These are phyloP conservation scores for Phytophthora palmivora DNA, from an alignment of 352 stramenopile genomes.

Conservation along the genomic window DNA sequence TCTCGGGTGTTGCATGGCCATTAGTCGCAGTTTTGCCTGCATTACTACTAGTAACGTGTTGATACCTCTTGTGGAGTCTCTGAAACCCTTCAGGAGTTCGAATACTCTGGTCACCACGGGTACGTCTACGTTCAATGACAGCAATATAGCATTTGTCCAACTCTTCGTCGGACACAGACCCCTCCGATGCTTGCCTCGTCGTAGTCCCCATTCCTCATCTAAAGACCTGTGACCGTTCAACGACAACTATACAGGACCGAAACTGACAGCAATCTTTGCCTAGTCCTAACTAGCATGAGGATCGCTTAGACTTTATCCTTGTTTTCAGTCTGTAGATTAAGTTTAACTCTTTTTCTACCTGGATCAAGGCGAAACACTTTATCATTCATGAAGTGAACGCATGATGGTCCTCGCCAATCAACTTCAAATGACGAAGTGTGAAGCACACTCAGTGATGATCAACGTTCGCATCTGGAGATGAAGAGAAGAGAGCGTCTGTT, in stretches of 20 bases:
- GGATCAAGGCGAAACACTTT: too few species aligned
- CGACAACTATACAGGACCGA: neutral
- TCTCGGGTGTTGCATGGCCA: neutral
- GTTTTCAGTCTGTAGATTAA: too few species aligned
- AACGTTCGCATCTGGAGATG: too few species aligned
- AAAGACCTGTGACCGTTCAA: neutral
- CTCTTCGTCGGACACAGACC: constrained; percentile 3
- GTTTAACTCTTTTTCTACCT: too few species aligned
- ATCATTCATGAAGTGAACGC: too few species aligned
- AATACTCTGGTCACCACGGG: constrained; percentile 35
- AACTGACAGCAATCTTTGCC: too few species aligned
- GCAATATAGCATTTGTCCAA: constrained; percentile 29
- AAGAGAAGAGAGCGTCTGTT: too few species aligned
- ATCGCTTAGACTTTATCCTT: too few species aligned
- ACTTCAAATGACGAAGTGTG: too few species aligned
- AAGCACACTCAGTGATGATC: too few species aligned
- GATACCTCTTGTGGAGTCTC: constrained; percentile 43
- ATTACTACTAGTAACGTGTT: neutral
- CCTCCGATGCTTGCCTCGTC: neutral
- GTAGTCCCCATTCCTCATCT: constrained; percentile 4
- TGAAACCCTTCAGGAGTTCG: constrained; percentile 35
- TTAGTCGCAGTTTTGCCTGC: neutral
- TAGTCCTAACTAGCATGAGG: too few species aligned
- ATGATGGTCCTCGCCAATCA: too few species aligned
- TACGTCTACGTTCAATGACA: constrained; percentile 21